A percentile compares a stretch with the other conserved stretches of the same genome.
Conservation (phyloP, 108 stramenopile genomes). For the Asterionellopsis glacialis region DNA sequence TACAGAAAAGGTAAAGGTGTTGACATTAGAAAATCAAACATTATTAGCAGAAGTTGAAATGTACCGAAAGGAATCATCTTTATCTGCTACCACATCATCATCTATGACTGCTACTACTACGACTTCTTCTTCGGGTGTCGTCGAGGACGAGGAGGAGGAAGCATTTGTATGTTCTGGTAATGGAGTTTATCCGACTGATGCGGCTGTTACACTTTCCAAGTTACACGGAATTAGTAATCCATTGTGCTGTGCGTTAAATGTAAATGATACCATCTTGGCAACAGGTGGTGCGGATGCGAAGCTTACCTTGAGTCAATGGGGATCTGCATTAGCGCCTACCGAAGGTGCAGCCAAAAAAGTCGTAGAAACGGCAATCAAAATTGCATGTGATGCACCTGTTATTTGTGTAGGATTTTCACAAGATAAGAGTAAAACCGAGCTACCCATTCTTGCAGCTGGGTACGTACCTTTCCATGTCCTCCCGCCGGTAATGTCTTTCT, state of each 20-base stretch:
- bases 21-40: constrained; percentile 62
- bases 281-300: constrained; percentile 76
- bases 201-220: constrained; percentile 43
- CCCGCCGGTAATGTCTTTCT: too few species aligned
- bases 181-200: constrained; percentile 41
- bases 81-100: neutral
- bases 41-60: constrained; percentile 76
- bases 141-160: constrained; percentile 26
- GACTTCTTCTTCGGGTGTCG: neutral
- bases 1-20: constrained; percentile 34
- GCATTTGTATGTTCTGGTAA: constrained; percentile 72
- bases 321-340: constrained; percentile 39
- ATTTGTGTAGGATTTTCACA: constrained; percentile 65
- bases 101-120: neutral
- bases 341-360: constrained; percentile 29
- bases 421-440: constrained; percentile 12
- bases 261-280: constrained; percentile 60
- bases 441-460: constrained; percentile 61
- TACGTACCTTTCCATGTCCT: too few species aligned
- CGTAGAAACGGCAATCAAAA: constrained; percentile 26
- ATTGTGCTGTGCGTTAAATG: constrained; percentile 58
- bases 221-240: constrained; percentile 59
- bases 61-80: constrained; percentile 49
- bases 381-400: constrained; percentile 67
- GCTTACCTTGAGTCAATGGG: constrained; percentile 55